Conservation (phyloP, 331 rosid species). For the Cydonia oblonga region DNA sequence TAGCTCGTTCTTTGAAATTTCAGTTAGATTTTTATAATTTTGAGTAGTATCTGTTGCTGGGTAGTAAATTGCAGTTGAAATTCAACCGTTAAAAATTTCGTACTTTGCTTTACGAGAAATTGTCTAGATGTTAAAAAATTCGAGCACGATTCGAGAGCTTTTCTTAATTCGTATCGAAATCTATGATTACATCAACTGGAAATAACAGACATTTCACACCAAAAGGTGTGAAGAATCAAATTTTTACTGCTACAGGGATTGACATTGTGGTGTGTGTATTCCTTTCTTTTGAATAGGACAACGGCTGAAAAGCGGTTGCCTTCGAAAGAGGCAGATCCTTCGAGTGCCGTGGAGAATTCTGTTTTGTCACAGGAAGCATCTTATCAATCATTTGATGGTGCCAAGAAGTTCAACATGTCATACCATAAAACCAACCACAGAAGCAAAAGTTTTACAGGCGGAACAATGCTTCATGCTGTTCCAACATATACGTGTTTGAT, state of each 20-base stretch:
- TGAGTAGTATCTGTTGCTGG: background rate
- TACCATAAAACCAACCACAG: conserved; percentile 56
- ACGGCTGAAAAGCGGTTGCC: conserved; percentile 31
- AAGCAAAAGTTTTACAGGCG: conserved; percentile 33
- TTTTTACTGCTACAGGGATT: too few species aligned
- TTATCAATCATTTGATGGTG: conserved; percentile 23
- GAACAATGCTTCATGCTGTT: conserved; percentile 39
- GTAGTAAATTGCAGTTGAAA: background rate
- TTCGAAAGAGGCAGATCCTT: conserved; percentile 16
- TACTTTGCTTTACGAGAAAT: background rate
- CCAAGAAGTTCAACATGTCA: conserved; percentile 52
- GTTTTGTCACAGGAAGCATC: conserved; percentile 23
- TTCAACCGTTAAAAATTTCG: background rate
- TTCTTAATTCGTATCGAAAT: background rate
- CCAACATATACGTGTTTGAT: conserved; percentile 52
- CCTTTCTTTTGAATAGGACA: conserved; percentile 28
- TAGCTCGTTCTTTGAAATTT: background rate
- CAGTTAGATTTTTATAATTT: background rate
- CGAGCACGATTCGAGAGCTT: background rate
- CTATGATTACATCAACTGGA: background rate
- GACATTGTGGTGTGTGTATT: background rate
- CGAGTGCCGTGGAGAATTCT: conserved; percentile 21
- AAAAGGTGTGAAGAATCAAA: too few species aligned
- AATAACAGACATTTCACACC: too few species aligned
- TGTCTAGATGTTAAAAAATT: background rate